Evolutionary conservation across 2,329 filamentous ascomycete species (phyloP).

Genomic region (Mariannaea sp.): DNA sequence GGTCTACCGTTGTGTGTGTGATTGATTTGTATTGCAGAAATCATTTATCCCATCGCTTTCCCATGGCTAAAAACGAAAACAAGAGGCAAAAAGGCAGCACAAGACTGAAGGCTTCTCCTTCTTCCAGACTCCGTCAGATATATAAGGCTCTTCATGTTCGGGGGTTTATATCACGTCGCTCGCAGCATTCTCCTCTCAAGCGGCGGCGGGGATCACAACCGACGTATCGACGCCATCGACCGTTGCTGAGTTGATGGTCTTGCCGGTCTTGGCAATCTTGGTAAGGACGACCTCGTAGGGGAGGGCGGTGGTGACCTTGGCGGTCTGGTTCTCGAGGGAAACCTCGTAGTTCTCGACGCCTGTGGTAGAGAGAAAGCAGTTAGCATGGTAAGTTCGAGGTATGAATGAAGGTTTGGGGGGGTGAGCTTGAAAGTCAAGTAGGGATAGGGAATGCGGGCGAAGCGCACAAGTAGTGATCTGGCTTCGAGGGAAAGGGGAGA

Average conservation of each 20-base stretch:
- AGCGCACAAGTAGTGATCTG: too few species aligned
- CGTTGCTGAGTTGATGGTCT: slow-evolving; percentile 80
- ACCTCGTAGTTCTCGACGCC: slow-evolving; percentile 88
- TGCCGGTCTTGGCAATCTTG: slow-evolving; percentile 95
- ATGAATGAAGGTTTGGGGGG: too few species aligned
- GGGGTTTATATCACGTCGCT: too few species aligned
- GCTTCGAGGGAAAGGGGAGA: background rate
- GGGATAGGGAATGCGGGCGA: too few species aligned
- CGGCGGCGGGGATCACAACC: slow-evolving; percentile 50
- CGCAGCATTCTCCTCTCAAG: slow-evolving; percentile 30
- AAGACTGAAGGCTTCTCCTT: too few species aligned
- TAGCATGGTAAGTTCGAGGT: background rate
- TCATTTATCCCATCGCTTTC: slow-evolving; percentile 24
- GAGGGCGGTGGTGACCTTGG: slow-evolving; percentile 73
- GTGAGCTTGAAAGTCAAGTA: background rate
- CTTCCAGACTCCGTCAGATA: slow-evolving; percentile 22
- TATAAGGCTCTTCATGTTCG: too few species aligned
- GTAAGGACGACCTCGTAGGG: slow-evolving; percentile 80
- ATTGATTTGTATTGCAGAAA: slow-evolving; percentile 24
- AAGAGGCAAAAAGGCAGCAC: slow-evolving; percentile 5
- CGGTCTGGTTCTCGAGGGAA: slow-evolving; percentile 83
- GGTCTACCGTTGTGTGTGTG: background rate
- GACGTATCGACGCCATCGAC: slow-evolving; percentile 67
- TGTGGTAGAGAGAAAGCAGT: slow-evolving; percentile 43
- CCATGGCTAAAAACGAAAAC: slow-evolving; percentile 25